phyloP scores from a whole-genome alignment of 2,329 filamentous ascomycete genomes.

The Scedosporium aurantiacum region DNA sequence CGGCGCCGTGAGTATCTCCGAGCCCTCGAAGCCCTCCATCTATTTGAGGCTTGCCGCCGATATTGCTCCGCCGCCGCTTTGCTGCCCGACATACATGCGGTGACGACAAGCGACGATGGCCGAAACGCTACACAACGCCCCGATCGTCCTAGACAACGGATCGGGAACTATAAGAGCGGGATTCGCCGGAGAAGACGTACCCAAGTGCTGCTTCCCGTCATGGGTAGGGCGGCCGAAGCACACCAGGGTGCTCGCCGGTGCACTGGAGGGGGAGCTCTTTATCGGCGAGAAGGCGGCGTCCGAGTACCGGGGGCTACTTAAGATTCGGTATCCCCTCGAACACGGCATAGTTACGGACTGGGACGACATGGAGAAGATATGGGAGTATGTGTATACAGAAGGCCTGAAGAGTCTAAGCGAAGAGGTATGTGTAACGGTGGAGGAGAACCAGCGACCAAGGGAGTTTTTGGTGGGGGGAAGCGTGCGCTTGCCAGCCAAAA shows the following conservation, averaged over 20 bases:
- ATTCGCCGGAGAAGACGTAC: constrained; percentile 90
- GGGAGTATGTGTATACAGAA: constrained; percentile 94
- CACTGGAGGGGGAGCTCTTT: constrained; percentile 91
- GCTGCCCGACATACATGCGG: neutral
- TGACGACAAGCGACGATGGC: constrained; percentile 29
- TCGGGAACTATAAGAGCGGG: constrained; percentile 95
- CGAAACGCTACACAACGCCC: constrained; percentile 79
- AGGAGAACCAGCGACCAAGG: neutral
- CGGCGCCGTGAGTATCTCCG: constrained; percentile 1
- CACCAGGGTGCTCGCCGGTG: constrained; percentile 86
- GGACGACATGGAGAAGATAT: constrained; percentile 99
- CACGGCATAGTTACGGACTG: constrained; percentile 98
- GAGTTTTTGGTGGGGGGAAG: neutral
- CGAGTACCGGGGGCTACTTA: constrained; percentile 82
- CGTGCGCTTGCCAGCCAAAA: neutral
- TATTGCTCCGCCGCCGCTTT: neutral
- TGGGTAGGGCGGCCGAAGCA: constrained; percentile 96
- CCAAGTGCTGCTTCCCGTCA: constrained; percentile 95
- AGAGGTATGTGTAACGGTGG: constrained; percentile 48
- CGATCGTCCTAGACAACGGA: constrained; percentile 97
- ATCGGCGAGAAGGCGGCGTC: constrained; percentile 83
- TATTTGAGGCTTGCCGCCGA: neutral
- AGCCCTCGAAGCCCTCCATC: neutral
- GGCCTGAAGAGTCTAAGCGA: constrained; percentile 94
- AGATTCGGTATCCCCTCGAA: constrained; percentile 91